Evolutionary conservation across 2,329 filamentous ascomycete genomes (phyloP).

Genomic region (Ustulina deusta): DNA sequence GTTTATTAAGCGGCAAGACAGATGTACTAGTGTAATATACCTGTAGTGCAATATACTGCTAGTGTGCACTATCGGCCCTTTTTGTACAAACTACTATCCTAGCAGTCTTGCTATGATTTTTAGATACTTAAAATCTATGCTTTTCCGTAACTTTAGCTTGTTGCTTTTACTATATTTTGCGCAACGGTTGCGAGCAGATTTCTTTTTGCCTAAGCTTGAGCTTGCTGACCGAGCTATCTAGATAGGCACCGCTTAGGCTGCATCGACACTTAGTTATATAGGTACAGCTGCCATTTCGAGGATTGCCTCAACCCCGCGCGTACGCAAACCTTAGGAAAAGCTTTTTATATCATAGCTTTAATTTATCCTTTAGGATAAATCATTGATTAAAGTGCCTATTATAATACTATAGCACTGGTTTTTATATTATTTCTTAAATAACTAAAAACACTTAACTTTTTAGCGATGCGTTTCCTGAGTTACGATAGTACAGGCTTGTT

Average conservation of each 20-base stretch:
- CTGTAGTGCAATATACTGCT: too few species aligned
- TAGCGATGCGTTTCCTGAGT: neutral
- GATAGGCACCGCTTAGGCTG: slow-evolving; percentile 1
- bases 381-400: too few species aligned
- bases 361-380: neutral
- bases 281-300: slow-evolving; percentile 1
- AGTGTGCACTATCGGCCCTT: neutral
- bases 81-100: neutral
- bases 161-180: slow-evolving; percentile 1
- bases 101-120: neutral
- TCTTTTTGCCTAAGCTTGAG: neutral
- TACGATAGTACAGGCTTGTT: neutral
- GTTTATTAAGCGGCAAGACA: neutral
- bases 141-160: neutral
- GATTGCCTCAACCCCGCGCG: neutral
- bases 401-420: neutral
- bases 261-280: slow-evolving; percentile 10
- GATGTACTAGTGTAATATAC: slow-evolving; percentile 3
- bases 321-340: neutral
- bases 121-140: neutral
- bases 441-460: neutral
- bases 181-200: too few species aligned
- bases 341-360: neutral
- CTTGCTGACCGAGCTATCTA: slow-evolving; percentile 7
- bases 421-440: neutral